Evolutionary conservation across 2,329 filamentous ascomycete species (phyloP), one percentile per base, ranked within the genome.

Genomic region (Calonectria henricotiae): DNA sequence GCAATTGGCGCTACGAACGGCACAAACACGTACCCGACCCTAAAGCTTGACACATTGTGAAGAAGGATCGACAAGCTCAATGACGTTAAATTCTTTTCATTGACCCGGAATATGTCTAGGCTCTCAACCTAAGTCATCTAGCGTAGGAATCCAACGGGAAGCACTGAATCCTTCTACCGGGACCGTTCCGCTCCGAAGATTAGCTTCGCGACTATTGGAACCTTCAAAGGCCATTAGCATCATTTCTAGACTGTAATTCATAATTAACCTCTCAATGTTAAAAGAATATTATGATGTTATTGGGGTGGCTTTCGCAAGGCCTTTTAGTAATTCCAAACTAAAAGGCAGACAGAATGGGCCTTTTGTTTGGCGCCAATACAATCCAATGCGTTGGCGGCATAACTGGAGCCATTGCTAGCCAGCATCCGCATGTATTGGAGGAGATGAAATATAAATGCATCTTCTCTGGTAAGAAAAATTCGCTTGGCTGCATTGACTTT

Each of bases 121-220:
- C 2, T 20, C 13, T 2, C 2, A 23, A 17, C 37, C 35, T 23
- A 15, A 15, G 13, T 15, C 12, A 25, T 25, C 51, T 11, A 25
- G 12, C 8, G 7, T 4, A 12, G 4, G 5, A 4, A 39, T 58
- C 2, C 12, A 58, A 58, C 51, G 32, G 51, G 51, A 25, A 25
- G 12, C n/a, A 17, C 11, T 8, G 9, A 55, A 39, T 4, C 3
- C 20, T 17, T 41, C 37, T 2, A 17, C 12, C 51, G 51, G 51
- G 51, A 39, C 37, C 51, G 51, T 58, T 58, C 51, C 35, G 51
- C 51, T 1, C 51, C 51, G 51, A 58, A 11, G 9, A 58, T n/a
- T 58, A 9, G 32, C 51, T 58, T 58, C n/a, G n/a, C 13, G 23
- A 58, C 51, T 58, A 58, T 58, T 39, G 51, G 51, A 58, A 58